These are phyloP conservation scores for Podospora pseudopauciseta DNA, from an alignment of 495 filamentous ascomycete genomes.

Conservation along the genomic window DNA sequence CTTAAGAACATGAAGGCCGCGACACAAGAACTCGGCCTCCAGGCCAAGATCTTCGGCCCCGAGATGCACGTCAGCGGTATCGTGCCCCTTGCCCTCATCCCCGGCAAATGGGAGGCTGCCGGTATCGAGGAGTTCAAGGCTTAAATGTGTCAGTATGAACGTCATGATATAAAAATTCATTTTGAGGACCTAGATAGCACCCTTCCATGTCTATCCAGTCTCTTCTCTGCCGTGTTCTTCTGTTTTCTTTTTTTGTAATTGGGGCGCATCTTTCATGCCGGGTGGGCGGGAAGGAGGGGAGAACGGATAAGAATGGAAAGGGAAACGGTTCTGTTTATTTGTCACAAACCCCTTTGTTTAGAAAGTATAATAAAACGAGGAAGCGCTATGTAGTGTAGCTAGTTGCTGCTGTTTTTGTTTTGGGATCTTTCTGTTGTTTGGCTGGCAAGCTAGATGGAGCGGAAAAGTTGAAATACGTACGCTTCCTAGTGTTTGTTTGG, in stretches of 20 bases:
- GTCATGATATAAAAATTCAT: slow-evolving; percentile 3
- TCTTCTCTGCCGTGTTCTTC: not conserved
- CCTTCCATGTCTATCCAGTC: slow-evolving; percentile 6
- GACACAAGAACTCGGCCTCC: slow-evolving; percentile 83
- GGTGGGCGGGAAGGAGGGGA: not conserved
- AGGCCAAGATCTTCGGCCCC: slow-evolving; percentile 96
- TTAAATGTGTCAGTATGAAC: slow-evolving; percentile 26
- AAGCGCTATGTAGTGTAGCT: not conserved
- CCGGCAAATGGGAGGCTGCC: slow-evolving; percentile 51
- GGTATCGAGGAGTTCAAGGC: slow-evolving; percentile 52
- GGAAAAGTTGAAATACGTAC: not conserved
- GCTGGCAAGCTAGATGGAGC: not conserved
- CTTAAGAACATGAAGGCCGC: slow-evolving; percentile 99
- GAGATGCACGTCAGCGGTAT: slow-evolving; percentile 83
- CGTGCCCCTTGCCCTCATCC: slow-evolving; percentile 59
- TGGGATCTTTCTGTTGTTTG: not conserved
- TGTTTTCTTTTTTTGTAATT: not conserved
- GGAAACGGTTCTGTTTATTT: not conserved
- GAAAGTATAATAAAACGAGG: not conserved
- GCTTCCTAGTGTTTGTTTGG: not conserved
- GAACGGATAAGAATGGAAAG: not conserved
- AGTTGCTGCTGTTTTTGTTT: not conserved
- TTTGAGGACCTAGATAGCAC: not conserved
- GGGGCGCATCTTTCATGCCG: not conserved
- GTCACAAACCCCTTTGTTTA: not conserved